phyloP scores from a whole-genome alignment of 257 asterid genomes.

The Fraxinus americana region DNA sequence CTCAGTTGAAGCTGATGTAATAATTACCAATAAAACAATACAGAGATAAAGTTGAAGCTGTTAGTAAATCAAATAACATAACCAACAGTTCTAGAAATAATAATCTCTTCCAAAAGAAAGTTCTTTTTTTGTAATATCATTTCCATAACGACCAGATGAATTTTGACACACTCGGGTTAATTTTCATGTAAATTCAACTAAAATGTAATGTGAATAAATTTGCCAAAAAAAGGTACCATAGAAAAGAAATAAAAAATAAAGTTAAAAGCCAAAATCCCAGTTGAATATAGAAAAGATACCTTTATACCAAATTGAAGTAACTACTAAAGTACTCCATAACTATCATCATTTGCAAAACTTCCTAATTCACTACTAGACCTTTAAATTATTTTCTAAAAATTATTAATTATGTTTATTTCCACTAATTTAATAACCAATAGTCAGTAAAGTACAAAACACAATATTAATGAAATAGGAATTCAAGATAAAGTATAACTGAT shows the following conservation, averaged over 20 bases:
- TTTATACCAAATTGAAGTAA: slow-evolving; percentile 58
- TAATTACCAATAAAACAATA: too few relatives aligned
- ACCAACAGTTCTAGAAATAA: too few relatives aligned
- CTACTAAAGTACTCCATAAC: slow-evolving; percentile 41
- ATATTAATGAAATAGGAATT: background rate
- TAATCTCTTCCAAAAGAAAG: too few relatives aligned
- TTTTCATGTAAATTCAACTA: background rate
- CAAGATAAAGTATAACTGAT: background rate
- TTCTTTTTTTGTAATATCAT: too few relatives aligned
- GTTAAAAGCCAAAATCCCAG: slow-evolving; percentile 27
- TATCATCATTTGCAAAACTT: slow-evolving; percentile 33
- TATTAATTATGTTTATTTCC: background rate
- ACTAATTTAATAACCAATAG: background rate
- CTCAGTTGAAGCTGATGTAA: too few relatives aligned
- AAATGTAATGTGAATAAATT: slow-evolving; percentile 7
- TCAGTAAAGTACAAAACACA: background rate
- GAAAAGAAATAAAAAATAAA: slow-evolving; percentile 10
- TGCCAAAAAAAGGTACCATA: background rate
- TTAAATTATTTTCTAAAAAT: background rate
- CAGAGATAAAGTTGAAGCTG: too few relatives aligned
- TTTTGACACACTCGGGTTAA: background rate
- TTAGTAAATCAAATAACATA: too few relatives aligned
- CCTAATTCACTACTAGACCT: slow-evolving; percentile 23
- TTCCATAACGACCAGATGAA: too few relatives aligned
- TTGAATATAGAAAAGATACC: slow-evolving; percentile 45